Evolutionary conservation across 495 filamentous ascomycete genomes (phyloP).

Genomic region (Penicillium samsonianum): DNA sequence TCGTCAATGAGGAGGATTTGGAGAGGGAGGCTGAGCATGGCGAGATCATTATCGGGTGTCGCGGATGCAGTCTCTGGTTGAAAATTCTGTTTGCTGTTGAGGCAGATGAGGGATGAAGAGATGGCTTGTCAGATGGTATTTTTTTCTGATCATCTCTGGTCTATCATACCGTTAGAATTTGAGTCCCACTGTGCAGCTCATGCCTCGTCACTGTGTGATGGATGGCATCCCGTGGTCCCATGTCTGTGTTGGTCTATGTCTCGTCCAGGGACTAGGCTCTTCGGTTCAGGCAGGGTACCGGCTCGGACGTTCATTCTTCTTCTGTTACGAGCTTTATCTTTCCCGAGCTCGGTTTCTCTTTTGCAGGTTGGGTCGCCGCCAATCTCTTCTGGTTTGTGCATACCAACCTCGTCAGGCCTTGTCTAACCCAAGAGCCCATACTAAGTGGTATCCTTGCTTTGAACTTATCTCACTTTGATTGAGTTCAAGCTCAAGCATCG

Average conservation of each 20-base stretch:
- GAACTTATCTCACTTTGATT: not conserved
- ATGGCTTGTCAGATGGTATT: not conserved
- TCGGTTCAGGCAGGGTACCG: not conserved
- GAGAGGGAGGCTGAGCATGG: slow-evolving; percentile 63
- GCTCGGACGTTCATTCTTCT: not conserved
- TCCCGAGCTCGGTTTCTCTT: not conserved
- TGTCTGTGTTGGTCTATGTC: not conserved
- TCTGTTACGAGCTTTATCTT: not conserved
- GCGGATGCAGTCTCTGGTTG: slow-evolving; percentile 80
- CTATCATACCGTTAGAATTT: not conserved
- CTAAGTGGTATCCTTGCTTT: not conserved
- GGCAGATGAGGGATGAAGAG: slow-evolving; percentile 53
- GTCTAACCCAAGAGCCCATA: not conserved
- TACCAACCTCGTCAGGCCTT: not conserved
- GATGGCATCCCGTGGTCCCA: not conserved
- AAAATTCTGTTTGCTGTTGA: slow-evolving; percentile 70
- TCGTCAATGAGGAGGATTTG: slow-evolving; percentile 68
- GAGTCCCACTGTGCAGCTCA: not conserved
- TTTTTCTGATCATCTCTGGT: not conserved
- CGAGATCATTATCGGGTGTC: slow-evolving; percentile 75
- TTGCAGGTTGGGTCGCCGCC: not conserved
- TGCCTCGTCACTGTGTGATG: not conserved
- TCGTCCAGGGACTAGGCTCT: not conserved
- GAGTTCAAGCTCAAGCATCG: not conserved
- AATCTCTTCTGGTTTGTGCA: not conserved